A percentile compares a stretch with the other conserved stretches of the same genome.
Conservation (phyloP, 768 basidiomycete genomes). For the Coprinopsis marcescibilis region DNA sequence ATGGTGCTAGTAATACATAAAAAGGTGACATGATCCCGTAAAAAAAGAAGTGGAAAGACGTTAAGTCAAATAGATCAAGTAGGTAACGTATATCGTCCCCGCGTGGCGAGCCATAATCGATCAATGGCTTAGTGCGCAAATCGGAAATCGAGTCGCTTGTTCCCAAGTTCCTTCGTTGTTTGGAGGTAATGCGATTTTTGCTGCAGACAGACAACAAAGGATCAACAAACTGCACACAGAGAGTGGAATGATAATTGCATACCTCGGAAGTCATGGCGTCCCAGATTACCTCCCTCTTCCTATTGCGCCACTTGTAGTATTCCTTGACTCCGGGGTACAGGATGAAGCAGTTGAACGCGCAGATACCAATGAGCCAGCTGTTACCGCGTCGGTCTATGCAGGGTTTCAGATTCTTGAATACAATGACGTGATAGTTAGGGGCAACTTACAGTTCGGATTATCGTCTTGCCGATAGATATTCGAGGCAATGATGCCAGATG, state of each 20-base stretch:
- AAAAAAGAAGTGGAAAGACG: no score
- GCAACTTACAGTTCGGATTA: constrained; percentile 42
- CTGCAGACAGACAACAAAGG: constrained; percentile 23
- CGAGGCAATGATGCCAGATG: constrained; percentile 36
- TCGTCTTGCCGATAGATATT: constrained; percentile 57
- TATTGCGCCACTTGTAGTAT: constrained; percentile 57
- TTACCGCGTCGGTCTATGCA: constrained; percentile 56
- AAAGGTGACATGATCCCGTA: no score
- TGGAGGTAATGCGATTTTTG: constrained; percentile 49
- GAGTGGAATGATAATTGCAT: constrained; percentile 8
- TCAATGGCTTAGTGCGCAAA: constrained; percentile 53
- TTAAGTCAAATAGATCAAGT: no score
- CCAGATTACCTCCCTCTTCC: constrained; percentile 49
- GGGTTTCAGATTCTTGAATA: not conserved
- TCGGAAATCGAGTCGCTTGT: constrained; percentile 56
- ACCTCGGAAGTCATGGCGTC: constrained; percentile 48
- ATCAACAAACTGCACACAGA: not conserved
- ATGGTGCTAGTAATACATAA: no score
- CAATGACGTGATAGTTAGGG: not conserved
- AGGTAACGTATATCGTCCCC: no score
- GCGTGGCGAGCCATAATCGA: no score
- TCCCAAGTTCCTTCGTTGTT: constrained; percentile 56
- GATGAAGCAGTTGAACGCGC: constrained; percentile 41
- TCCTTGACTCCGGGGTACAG: constrained; percentile 49
- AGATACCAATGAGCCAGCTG: constrained; percentile 45